Base-by-base conservation (phyloP, 208 protist species). In the Crithidia acanthocephali region DNA sequence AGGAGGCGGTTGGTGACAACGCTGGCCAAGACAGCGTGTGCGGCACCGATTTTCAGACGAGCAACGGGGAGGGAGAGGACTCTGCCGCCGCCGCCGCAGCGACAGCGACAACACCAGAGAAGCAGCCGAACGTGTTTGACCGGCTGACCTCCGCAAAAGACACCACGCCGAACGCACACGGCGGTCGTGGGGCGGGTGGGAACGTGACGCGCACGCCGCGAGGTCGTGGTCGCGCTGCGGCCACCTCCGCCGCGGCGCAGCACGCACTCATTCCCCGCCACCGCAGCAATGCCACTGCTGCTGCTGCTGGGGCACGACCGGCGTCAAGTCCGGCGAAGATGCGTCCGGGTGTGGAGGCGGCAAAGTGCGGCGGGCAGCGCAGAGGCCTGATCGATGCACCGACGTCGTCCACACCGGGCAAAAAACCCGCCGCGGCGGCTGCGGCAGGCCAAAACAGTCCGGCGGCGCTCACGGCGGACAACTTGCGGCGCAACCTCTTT, bases 401-500 rank as follows among this genome's bases (percentile, higher is more conserved):
- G 2, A 28, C 48, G 2, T 9, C 48, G 18, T 53, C 44, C 9
- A 22, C 44, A 22, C 44, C 60, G 2, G 62, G 62, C 0, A 68
- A 68, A 27, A 66, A 66, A 33, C 18, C 27, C 15, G n/a, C 35
- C n/a, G 22, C 42, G n/a, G 37, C 9, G 1, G 44, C 3, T 2
- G 7, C 27, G 42, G 5, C 40, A 0, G 11, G 35, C 11, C 35
- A 40, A 40, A 64, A 23, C 23, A 53, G 22, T 22, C 61, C 72
- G 15, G 59, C 44, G 28, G 65, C 40, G 47, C 60, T 78, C 27
- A 78, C 72, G 22, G 72, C 72, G 13, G 72, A 72, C 40, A 78
- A 78, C 32, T 35, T 78, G 42, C 64, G 72, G 22, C 72, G 72
- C 55, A 78, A 78, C 64, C 20, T 68, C 1, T 68, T 68, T 16